Evolutionary conservation across 2,329 filamentous ascomycete species (phyloP).

Genomic region (Aspergillus terreus): DNA sequence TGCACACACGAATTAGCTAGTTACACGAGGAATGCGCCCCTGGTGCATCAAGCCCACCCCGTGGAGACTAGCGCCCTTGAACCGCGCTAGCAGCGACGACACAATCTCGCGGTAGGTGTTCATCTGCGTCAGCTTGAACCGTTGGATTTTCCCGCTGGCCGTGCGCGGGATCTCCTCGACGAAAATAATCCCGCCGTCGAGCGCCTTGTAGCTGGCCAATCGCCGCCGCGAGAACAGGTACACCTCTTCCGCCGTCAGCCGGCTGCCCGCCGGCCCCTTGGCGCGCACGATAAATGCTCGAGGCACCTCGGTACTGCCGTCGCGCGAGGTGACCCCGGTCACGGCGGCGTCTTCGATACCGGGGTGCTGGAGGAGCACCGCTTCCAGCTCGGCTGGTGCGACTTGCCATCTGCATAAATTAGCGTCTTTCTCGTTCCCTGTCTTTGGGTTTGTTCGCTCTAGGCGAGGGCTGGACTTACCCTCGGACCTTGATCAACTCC

Average conservation of each 20-base stretch:
- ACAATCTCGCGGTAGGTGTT: constrained; percentile 37
- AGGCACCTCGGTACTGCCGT: constrained; percentile 36
- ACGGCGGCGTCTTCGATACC: constrained; percentile 45
- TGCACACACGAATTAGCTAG: constrained; percentile 1
- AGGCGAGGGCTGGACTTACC: constrained; percentile 25
- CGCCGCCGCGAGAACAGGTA: constrained; percentile 38
- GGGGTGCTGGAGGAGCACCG: constrained; percentile 42
- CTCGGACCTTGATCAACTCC: constrained; percentile 46
- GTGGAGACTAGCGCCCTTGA: constrained; percentile 20
- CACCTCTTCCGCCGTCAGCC: constrained; percentile 39
- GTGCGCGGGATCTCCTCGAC: constrained; percentile 48
- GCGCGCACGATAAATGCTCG: constrained; percentile 45
- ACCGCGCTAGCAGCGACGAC: constrained; percentile 25
- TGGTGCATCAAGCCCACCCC: constrained; percentile 20
- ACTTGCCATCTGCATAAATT: constrained; percentile 41
- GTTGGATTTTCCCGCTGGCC: constrained; percentile 49
- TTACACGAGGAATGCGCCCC: constrained; percentile 19
- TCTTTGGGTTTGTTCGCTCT: neutral
- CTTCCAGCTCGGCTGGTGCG: constrained; percentile 47
- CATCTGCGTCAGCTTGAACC: constrained; percentile 39
- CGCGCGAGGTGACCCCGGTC: constrained; percentile 38
- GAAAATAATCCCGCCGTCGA: constrained; percentile 47
- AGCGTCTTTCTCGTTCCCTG: constrained; percentile 1
- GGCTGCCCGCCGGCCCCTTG: constrained; percentile 16
- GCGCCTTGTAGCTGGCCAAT: constrained; percentile 47